Evolutionary conservation across 768 basidiomycete genomes (phyloP), one percentile per base, ranked within the genome.

Genomic region (Gymnopilus dilepis): DNA sequence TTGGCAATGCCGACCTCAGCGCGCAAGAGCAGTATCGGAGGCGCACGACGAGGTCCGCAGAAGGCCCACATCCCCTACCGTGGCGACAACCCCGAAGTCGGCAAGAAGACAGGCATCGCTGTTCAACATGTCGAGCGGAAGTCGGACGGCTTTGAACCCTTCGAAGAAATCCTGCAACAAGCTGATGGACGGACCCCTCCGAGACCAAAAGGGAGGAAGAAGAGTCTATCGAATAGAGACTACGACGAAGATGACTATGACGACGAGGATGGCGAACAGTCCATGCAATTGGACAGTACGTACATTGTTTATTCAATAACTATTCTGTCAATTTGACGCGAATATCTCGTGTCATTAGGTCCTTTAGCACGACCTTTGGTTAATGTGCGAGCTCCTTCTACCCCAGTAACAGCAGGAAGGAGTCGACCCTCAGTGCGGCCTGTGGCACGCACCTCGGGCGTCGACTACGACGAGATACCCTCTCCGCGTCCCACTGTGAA

Each of bases 61-160:
- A 86, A 87, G 67, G 80, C 84, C 4, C 90, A 93, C 66, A 82
- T 91, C 13, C 92, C 92, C 1, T 94, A 89, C 69, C 85, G 89
- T 51, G 91, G 89, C 2, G 89, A 92, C 65, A 89, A 92, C 66
- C 84, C 86, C 11, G 84, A 84, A 52, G 89, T 88, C 58, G 92
- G 92, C 17, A 92, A 91, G 82, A 90, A 86, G 71, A 94, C 92
- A 0, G 92, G 92, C 4, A 81, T 92, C 56, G 80, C 84, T 0
- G 86, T 93, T 13, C 82, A 76, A 38, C 83, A 84, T 68, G 85
- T 92, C 58, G 85, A 89, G 62, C 86, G 86, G 65, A 86, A 84
- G 70, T 90, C 90, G 24, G 92, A 92, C 73, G 92, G 90, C 28
- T 92, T 93, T 70, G 91, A 94, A 72, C 88, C 86, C 0, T 93